phyloP scores from a whole-genome alignment of 1,284 basidiomycete genomes.

The Tilletia setariae region DNA sequence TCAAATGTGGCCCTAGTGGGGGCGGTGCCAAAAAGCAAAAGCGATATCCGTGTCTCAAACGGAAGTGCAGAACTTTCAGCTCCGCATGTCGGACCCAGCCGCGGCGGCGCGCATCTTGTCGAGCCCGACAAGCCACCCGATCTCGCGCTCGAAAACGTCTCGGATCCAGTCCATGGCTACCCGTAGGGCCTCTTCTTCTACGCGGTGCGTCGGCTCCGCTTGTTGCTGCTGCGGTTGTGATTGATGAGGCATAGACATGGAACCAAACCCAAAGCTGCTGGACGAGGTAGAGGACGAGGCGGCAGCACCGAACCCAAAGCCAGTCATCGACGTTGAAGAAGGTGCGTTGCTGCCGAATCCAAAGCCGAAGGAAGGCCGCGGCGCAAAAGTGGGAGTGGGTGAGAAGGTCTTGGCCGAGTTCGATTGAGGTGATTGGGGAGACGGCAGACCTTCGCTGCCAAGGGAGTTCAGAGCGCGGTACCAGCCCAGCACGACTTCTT shows the following conservation, averaged over 20 bases:
- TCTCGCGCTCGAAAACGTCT: conserved; percentile 33
- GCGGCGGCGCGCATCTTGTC: conserved; percentile 13
- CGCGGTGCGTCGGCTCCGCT: conserved; percentile 14
- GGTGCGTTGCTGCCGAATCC: neutral
- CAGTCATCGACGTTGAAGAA: neutral
- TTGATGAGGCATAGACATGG: neutral
- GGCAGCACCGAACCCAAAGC: conserved; percentile 2
- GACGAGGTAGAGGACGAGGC: neutral
- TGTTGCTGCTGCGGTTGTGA: neutral
- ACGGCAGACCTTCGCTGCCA: neutral
- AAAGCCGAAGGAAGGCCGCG: conserved; percentile 11
- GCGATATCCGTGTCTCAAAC: too few relatives aligned
- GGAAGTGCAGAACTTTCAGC: too few relatives aligned
- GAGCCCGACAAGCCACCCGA: conserved; percentile 39
- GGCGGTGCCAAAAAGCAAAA: too few relatives aligned
- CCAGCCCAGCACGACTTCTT: conserved; percentile 44
- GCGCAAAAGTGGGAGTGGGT: neutral
- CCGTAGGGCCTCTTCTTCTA: conserved; percentile 30
- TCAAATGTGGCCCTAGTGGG: too few relatives aligned
- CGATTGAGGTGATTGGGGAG: neutral
- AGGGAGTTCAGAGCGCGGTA: conserved; percentile 31
- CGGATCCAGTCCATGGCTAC: conserved; percentile 36
- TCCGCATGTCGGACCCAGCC: neutral
- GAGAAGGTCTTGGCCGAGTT: too few relatives aligned
- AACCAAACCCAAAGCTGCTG: neutral